Base-by-base conservation (phyloP, 2,329 filamentous ascomycete species). In the Orbilia ellipsospora region DNA sequence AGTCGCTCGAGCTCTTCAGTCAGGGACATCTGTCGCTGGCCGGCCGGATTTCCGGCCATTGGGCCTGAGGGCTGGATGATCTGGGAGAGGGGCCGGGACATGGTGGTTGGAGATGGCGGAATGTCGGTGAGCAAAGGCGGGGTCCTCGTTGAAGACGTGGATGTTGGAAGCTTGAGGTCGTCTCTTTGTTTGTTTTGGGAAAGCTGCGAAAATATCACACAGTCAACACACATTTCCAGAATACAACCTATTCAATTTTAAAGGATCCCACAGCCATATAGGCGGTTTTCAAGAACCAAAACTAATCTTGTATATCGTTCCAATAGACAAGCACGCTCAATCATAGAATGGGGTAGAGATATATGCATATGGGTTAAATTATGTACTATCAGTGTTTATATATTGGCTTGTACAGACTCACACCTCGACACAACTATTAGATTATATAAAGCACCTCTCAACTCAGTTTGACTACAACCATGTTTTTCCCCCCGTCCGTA, bases 1-100 rank as follows among this genome's bases (percentile, higher is more conserved):
- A 99, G 85, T 82, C 91, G 94, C 84, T 99, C 95, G 63, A 99
- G 86, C 85, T 99, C 95, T 82, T 99, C 95, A 0, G 94, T 97
- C 74, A 97, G 86, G 4, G 92, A 92, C 74, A 98, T 85, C 16
- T 78, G 79, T 18, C 73, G 62, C 18, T 60, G 57, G 28, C 36
- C 64, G 23, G 61, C 13, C 13, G 69, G 61, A 23, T 61, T 63
- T 48, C 51, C 63, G 20, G 57, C 63, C 63, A 74, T 74, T 64
- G 70, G 52, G 36, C 15, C 52, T n/a, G 57, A 62, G 15, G 63
- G 70, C 31, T 74, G 70, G 42, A 68, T 62, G 57, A 74, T 74
- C 40, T 67, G 63, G 50, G 70, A 68, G 70, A 68, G 57, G 4
- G 70, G 70, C 16, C 70, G 70, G 15, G 70, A 63, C 70, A 74